Percentiles rank a stretch among this genome's conserved stretches.
Evolutionary conservation across 352 stramenopile species (phyloP).

Genomic region (Labyrinthula sp.): DNA sequence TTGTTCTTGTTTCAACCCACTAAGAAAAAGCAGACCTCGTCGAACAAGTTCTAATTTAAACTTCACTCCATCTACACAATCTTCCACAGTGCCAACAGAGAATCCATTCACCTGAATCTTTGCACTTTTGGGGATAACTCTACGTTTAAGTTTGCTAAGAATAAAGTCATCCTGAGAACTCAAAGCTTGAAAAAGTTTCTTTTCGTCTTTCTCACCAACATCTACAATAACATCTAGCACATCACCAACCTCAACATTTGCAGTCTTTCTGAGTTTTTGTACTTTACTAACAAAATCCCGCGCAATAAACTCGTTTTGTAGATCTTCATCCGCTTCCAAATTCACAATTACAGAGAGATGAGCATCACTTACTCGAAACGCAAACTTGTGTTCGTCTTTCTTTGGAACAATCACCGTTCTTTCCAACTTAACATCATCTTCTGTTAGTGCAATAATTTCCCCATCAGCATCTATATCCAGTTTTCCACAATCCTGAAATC

Average conservation of each 20-base stretch:
- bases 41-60: no score
- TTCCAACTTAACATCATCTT: slow-evolving; percentile 81
- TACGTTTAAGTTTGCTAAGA: slow-evolving; percentile 12
- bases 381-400: slow-evolving; percentile 58
- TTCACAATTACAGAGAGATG: slow-evolving; percentile 83
- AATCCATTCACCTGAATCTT: no score
- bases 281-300: slow-evolving; percentile 90
- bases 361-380: slow-evolving; percentile 54
- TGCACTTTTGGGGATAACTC: slow-evolving; percentile 7
- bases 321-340: slow-evolving; percentile 74
- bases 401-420: slow-evolving; percentile 60
- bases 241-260: slow-evolving; percentile 73
- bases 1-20: no score
- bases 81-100: no score
- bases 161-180: slow-evolving; percentile 27
- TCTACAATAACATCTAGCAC: slow-evolving; percentile 82
- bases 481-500: slow-evolving; percentile 45
- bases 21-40: no score
- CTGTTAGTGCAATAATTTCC: slow-evolving; percentile 50
- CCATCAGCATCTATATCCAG: no score
- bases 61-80: no score
- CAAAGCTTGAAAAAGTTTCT: slow-evolving; percentile 40
- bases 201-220: slow-evolving; percentile 41
- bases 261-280: slow-evolving; percentile 92
- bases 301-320: slow-evolving; percentile 68